A percentile compares a stretch with the other conserved stretches of the same genome.
Evolutionary conservation across 441 rosid species (phyloP).

Genomic region (Adansonia grandidieri): DNA sequence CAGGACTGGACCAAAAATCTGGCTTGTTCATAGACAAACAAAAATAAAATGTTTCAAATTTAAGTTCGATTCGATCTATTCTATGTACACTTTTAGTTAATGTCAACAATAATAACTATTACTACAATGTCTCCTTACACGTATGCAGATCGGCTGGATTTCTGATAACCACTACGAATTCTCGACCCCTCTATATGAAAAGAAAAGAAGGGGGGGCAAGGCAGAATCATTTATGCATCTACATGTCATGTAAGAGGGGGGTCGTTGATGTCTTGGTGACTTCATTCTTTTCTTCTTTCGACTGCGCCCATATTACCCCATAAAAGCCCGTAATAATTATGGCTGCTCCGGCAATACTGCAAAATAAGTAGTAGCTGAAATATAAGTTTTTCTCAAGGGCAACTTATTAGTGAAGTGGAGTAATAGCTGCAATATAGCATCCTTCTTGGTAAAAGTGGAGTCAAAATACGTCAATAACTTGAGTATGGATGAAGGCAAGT

Average conservation of each 20-base stretch:
- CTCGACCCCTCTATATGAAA: too few relatives aligned
- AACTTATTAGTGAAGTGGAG: neutral
- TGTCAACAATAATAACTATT: neutral
- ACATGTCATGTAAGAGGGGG: constrained; percentile 33
- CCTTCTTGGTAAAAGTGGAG: neutral
- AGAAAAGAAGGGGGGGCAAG: neutral
- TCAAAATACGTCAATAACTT: too few relatives aligned
- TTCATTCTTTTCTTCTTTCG: constrained; percentile 39
- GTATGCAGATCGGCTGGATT: neutral
- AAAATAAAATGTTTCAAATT: too few relatives aligned
- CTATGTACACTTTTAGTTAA: too few relatives aligned
- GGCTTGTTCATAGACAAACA: too few relatives aligned
- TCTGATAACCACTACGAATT: neutral
- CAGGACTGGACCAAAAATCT: too few relatives aligned
- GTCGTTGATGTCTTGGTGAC: constrained; percentile 16
- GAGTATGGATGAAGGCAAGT: neutral
- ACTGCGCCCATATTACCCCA: constrained; percentile 59
- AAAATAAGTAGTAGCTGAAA: neutral
- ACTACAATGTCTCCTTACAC: neutral
- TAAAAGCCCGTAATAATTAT: constrained; percentile 57
- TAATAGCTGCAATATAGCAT: neutral
- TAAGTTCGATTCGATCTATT: too few relatives aligned
- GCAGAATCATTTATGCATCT: constrained; percentile 4
- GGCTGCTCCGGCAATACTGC: constrained; percentile 54
- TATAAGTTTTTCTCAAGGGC: neutral